Evolutionary conservation across 164 flowering plant genomes (phyloP).

Genomic region (grape (Vitis vinifera)): DNA sequence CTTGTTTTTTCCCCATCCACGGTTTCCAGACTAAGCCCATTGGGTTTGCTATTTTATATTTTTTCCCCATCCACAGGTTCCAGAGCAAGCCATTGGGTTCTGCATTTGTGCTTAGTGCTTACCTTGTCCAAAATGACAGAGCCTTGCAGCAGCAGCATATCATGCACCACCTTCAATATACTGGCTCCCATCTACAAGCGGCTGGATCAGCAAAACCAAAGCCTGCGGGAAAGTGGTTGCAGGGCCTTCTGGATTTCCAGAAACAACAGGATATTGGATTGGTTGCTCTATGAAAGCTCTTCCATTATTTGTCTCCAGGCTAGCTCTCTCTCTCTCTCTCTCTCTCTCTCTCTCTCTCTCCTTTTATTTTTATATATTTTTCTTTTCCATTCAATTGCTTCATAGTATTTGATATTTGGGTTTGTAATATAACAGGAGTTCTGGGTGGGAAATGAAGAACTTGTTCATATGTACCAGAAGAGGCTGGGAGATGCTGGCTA

Average conservation of each 20-base stretch:
- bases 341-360: background rate
- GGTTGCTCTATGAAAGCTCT: constrained; percentile 73
- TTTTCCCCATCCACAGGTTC: too few relatives aligned
- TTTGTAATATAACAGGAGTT: constrained; percentile 54
- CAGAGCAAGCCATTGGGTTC: too few relatives aligned
- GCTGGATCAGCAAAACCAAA: constrained; percentile 65
- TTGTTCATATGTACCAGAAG: constrained; percentile 78
- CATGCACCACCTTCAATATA: constrained; percentile 95
- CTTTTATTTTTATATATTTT: too few relatives aligned
- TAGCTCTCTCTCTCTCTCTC: background rate
- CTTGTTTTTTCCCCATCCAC: too few relatives aligned
- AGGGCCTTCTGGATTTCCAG: constrained; percentile 70
- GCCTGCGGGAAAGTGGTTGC: constrained; percentile 71
- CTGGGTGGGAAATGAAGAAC: constrained; percentile 94
- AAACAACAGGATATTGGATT: constrained; percentile 78
- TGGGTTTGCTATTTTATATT: too few relatives aligned
- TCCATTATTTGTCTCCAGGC: constrained; percentile 98
- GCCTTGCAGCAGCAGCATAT: constrained; percentile 27
- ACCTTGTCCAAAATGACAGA: too few relatives aligned
- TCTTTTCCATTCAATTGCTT: too few relatives aligned
- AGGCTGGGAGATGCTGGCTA: constrained; percentile 88
- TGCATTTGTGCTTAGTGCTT: too few relatives aligned
- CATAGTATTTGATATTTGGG: background rate
- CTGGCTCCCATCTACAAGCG: constrained; percentile 96
- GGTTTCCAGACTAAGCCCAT: too few relatives aligned